Conservation (phyloP, 169 alveolate genomes). For the Plasmodium relictum region DNA sequence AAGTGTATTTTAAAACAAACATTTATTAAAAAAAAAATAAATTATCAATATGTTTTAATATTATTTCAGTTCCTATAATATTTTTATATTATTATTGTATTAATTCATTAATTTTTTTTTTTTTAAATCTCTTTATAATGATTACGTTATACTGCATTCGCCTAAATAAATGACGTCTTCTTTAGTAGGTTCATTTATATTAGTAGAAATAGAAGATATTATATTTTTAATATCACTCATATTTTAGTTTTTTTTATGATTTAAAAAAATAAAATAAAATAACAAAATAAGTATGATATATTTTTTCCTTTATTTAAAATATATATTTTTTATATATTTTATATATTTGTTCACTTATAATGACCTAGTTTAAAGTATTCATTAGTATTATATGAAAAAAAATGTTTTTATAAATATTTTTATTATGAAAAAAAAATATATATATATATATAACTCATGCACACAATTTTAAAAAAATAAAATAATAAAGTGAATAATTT, state of each 20-base stretch:
- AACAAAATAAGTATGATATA: no score
- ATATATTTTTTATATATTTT: no score
- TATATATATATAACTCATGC: background rate
- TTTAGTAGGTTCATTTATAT: slow-evolving; percentile 47
- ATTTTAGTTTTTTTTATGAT: background rate
- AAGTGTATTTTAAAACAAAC: no score
- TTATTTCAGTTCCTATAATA: no score
- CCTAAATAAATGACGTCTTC: slow-evolving; percentile 63
- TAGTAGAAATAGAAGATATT: slow-evolving; percentile 42
- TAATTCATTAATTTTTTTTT: background rate
- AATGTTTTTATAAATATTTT: no score
- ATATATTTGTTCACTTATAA: no score
- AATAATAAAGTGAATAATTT: background rate
- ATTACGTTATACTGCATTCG: slow-evolving; percentile 71
- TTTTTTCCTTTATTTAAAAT: no score
- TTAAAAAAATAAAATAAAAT: no score
- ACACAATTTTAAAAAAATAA: slow-evolving; percentile 7
- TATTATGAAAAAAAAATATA: background rate
- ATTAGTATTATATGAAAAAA: no score
- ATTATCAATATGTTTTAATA: no score
- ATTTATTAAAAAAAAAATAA: no score
- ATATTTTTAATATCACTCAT: slow-evolving; percentile 59
- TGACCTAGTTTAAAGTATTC: no score
- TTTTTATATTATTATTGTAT: background rate
- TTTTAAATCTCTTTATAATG: background rate